A percentile compares a stretch with the other conserved stretches of the same genome.
phyloP scores from a whole-genome alignment of 2,329 filamentous ascomycete species.

The Penicillium sclerotigenum region DNA sequence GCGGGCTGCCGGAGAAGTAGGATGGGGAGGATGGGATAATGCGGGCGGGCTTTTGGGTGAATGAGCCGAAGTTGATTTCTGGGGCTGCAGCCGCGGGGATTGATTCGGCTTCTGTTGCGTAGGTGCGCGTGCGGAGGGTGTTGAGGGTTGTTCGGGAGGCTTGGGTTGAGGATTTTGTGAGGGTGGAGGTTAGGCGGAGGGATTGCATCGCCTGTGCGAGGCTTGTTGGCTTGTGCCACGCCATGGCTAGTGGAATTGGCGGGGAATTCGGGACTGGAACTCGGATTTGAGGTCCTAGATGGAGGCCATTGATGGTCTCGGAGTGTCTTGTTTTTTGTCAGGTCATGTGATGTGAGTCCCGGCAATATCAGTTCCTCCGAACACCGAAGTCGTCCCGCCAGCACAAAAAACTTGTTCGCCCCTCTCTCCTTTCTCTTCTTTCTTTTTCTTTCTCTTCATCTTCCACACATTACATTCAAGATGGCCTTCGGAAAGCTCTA shows the following conservation, averaged over 20 bases:
- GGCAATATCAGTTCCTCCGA: conserved; percentile 21
- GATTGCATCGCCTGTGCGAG: conserved; percentile 36
- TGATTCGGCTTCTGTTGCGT: conserved; percentile 28
- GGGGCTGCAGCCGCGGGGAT: conserved; percentile 25
- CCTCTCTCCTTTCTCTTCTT: conserved; percentile 16
- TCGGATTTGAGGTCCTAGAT: conserved; percentile 1
- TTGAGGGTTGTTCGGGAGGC: conserved; percentile 44
- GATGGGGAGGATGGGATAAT: conserved; percentile 80
- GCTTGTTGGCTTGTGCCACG: conserved; percentile 37
- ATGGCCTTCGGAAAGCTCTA: conserved; percentile 99
- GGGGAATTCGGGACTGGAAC: neutral
- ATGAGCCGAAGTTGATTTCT: conserved; percentile 33
- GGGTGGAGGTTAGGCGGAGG: conserved; percentile 27
- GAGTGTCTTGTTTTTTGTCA: conserved; percentile 22
- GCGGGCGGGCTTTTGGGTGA: conserved; percentile 56
- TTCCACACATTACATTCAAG: conserved; percentile 45
- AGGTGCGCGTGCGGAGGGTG: conserved; percentile 23
- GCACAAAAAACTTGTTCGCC: conserved; percentile 26
- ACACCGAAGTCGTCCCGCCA: conserved; percentile 11
- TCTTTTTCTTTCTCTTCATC: conserved; percentile 8
- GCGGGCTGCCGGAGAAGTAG: conserved; percentile 87
- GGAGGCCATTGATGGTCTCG: conserved; percentile 3
- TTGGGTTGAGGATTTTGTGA: conserved; percentile 25
- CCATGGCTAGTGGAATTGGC: conserved; percentile 29
- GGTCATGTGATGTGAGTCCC: conserved; percentile 18